Base-by-base conservation (phyloP, 441 rosid genomes). In the Raphanus hybrid region DNA sequence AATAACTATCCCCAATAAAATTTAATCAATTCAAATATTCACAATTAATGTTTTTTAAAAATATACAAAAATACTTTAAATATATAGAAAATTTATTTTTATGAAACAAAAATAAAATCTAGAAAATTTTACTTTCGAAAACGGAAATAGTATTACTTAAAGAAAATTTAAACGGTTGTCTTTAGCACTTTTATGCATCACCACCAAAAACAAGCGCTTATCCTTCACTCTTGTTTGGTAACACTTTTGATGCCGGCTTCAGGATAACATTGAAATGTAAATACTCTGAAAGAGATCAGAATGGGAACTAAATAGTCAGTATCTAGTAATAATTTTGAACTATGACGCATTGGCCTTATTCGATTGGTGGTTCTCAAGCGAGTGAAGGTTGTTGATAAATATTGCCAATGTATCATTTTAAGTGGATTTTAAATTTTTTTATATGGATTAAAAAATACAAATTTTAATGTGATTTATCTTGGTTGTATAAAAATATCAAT, bases 321-420 rank as follows among this genome's bases (percentile, higher is more conserved):
- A 18, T 20, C 69, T 67, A 12, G 1, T 10, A 52, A 4, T 8
- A 27, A 23, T 60, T 68, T 52, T 68, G 45, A 52, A n/a, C 67
- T 43, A 63, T 32, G 34, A 29, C 45, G 68, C 5, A 11, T 59
- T 62, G 14, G 62, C n/a, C 63, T 73, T 73, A 32, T 48, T 4
- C 3, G 37, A 18, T 18, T 64, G 37, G 20, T 52, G 63, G 14
- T 29, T 34, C 39, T 4, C 12, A 3, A 35, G 3, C 26, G 23
- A 20, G n/a, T 60, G 10, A 32, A n/a, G 64, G 12, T 61, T n/a
- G 5, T 29, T 29, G 4, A 7, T 29, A 14, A 23, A 23, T 23
- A 23, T 23, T 23, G 26, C 26, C 26, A 11, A 41, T 59, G 45
- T 26, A 23, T 14, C 61, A 59, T 34, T 23, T 23, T 23, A 23